These are phyloP conservation scores for Areca catechu DNA, from an alignment of 176 grass and related monocot genomes.

Conservation along the genomic window DNA sequence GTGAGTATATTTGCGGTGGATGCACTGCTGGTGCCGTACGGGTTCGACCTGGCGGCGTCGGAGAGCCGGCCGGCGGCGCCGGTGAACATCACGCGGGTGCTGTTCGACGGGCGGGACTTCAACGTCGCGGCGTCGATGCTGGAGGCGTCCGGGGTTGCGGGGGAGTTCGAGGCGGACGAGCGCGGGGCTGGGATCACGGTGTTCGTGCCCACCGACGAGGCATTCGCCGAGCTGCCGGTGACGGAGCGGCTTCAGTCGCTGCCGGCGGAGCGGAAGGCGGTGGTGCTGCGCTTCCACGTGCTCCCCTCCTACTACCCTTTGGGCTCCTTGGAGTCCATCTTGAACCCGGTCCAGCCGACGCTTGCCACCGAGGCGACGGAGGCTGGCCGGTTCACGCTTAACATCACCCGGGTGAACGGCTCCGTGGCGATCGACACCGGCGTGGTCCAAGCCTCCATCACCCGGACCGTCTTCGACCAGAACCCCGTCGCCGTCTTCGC, in stretches of 20 bases:
- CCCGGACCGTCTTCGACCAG: slow-evolving; percentile 89
- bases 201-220: slow-evolving; percentile 92
- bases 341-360: slow-evolving; percentile 97
- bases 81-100: slow-evolving; percentile 77
- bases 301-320: slow-evolving; percentile 98
- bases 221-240: slow-evolving; percentile 67
- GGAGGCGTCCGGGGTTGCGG: slow-evolving; percentile 71
- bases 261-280: slow-evolving; percentile 69
- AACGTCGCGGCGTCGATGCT: slow-evolving; percentile 90
- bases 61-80: slow-evolving; percentile 39
- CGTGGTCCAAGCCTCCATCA: slow-evolving; percentile 86
- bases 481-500: slow-evolving; percentile 89
- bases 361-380: slow-evolving; percentile 70
- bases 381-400: slow-evolving; percentile 83
- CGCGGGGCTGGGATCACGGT: slow-evolving; percentile 82
- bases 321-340: slow-evolving; percentile 87
- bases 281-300: slow-evolving; percentile 90
- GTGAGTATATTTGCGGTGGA: slow-evolving; percentile 72
- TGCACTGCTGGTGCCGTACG: slow-evolving; percentile 58
- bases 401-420: slow-evolving; percentile 90
- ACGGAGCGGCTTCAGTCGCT: slow-evolving; percentile 78
- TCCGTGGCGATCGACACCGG: slow-evolving; percentile 92
- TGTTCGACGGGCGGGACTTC: slow-evolving; percentile 67
- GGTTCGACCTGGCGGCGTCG: slow-evolving; percentile 72
- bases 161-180: slow-evolving; percentile 72